Base-by-base conservation (phyloP, 2,329 filamentous ascomycete genomes). In the Exophiala alcalophila region DNA sequence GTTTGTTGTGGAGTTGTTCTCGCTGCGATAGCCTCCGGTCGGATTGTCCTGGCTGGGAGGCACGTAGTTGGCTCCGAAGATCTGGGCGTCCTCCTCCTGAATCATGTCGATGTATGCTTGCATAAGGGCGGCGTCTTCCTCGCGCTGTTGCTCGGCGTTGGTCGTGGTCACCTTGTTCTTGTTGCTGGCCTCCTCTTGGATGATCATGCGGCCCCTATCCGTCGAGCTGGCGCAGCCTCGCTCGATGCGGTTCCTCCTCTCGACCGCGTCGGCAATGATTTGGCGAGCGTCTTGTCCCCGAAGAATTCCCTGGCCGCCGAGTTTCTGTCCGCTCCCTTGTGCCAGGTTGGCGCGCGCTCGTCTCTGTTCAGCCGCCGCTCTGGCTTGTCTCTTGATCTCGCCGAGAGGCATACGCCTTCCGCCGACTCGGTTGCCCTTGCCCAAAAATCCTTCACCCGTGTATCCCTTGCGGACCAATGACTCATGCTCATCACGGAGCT, bases 391-490 rank as follows among this genome's bases (percentile, higher is more conserved):
- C 19, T 83, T 79, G 44, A 84, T 83, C 65, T 95, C 90, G 14
- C 84, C 72, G 45, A 78, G 68, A 1, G 85, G 78, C n/a, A 87
- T 72, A 28, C 67, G 68, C 47, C 63, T 65, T 2, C 84, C 85
- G 40, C 90, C 90, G 0, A 96, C 74, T 8, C 78, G 78, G 11
- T 80, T 78, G 1, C 90, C 91, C 21, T 83, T 69, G 0, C 83
- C 82, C 20, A 95, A 68, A 65, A 96, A 96, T 0, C 86, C 86
- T 64, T 95, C 89, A 9, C 91, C 91, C 0, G 86, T 94, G 59
- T 91, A 96, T 12, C 91, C 91, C 61, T 91, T 92, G 45, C 80
- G 69, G 8, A 81, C 60, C 5, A 96, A 74, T 2, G 80, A 78
- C 57, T 89, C 79, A 57, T 91, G 83, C 65, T 96, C 90, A 44